Evolutionary conservation across 1,139 yeast species (phyloP).

Genomic region (Kurtzmaniella quercitrusa): DNA sequence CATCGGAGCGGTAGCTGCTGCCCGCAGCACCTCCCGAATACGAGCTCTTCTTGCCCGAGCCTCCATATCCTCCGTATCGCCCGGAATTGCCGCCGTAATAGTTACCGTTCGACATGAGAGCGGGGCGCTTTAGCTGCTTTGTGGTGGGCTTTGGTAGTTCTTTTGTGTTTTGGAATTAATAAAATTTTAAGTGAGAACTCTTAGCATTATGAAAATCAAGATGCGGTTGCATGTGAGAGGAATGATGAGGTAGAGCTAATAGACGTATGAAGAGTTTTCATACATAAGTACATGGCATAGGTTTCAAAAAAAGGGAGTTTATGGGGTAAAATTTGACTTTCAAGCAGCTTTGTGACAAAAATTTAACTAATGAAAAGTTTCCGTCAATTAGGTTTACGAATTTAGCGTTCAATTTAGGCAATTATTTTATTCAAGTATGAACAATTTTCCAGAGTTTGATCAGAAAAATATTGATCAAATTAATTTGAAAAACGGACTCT

Average conservation of each 20-base stretch:
- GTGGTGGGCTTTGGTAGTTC: background rate
- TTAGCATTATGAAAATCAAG: background rate
- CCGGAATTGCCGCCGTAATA: constrained; percentile 7
- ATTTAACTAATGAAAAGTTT: too few relatives aligned
- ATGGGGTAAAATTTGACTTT: too few relatives aligned
- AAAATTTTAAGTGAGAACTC: background rate
- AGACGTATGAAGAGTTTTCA: too few relatives aligned
- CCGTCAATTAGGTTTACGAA: too few relatives aligned
- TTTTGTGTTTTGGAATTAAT: background rate
- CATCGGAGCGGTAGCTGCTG: constrained; percentile 7
- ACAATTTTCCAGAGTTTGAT: too few relatives aligned
- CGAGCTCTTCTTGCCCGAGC: constrained; percentile 2
- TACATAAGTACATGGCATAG: too few relatives aligned
- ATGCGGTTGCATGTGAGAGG: background rate
- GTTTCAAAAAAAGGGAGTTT: too few relatives aligned
- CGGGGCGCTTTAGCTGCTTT: background rate
- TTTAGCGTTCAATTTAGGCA: too few relatives aligned
- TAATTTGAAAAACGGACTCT: too few relatives aligned
- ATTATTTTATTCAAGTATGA: too few relatives aligned
- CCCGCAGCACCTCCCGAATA: constrained; percentile 1
- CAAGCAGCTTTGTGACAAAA: too few relatives aligned
- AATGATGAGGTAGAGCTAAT: background rate
- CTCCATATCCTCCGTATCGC: constrained; percentile 4
- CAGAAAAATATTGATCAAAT: too few relatives aligned
- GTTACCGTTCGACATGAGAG: constrained; percentile 7